phyloP scores from a whole-genome alignment of 2,329 filamentous ascomycete species.

The Beauveria caledonica region DNA sequence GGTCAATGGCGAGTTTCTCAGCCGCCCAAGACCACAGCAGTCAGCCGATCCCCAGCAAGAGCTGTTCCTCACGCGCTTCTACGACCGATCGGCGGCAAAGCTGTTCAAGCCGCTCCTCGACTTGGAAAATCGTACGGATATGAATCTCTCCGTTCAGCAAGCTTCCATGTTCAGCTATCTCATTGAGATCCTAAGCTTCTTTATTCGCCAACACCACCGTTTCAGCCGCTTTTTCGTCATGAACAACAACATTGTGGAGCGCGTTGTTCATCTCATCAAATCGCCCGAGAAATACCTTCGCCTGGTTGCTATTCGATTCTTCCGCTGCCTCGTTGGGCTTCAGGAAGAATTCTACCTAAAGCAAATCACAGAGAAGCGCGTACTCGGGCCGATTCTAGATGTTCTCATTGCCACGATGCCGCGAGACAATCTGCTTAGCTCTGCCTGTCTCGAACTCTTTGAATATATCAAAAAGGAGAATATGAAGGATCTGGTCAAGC shows the following conservation, averaged over 20 bases:
- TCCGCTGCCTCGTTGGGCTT: slow-evolving; percentile 75
- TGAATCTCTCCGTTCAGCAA: slow-evolving; percentile 70
- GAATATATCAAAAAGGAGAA: slow-evolving; percentile 80
- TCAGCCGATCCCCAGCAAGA: slow-evolving; percentile 67
- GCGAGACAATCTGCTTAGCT: slow-evolving; percentile 87
- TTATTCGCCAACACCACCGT: slow-evolving; percentile 79
- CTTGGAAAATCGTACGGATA: slow-evolving; percentile 60
- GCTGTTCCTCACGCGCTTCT: slow-evolving; percentile 78
- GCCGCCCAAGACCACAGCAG: slow-evolving; percentile 49
- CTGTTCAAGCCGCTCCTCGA: slow-evolving; percentile 83
- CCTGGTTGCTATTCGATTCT: slow-evolving; percentile 86
- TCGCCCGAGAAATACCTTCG: slow-evolving; percentile 89
- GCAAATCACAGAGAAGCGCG: slow-evolving; percentile 71
- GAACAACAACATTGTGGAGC: slow-evolving; percentile 65
- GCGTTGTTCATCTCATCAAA: slow-evolving; percentile 73
- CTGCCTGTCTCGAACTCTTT: slow-evolving; percentile 88
- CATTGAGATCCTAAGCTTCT: slow-evolving; percentile 89
- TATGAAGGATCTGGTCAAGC: slow-evolving; percentile 71
- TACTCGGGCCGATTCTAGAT: slow-evolving; percentile 77
- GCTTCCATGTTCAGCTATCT: slow-evolving; percentile 87
- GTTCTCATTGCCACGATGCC: slow-evolving; percentile 81
- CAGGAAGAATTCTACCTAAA: slow-evolving; percentile 89
- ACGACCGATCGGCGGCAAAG: slow-evolving; percentile 75
- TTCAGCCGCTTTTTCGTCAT: slow-evolving; percentile 85
- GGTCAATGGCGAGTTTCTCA: slow-evolving; percentile 59